Evolutionary conservation across 2,329 filamentous ascomycete genomes (phyloP).

Genomic region (Verticillium albo-atrum): DNA sequence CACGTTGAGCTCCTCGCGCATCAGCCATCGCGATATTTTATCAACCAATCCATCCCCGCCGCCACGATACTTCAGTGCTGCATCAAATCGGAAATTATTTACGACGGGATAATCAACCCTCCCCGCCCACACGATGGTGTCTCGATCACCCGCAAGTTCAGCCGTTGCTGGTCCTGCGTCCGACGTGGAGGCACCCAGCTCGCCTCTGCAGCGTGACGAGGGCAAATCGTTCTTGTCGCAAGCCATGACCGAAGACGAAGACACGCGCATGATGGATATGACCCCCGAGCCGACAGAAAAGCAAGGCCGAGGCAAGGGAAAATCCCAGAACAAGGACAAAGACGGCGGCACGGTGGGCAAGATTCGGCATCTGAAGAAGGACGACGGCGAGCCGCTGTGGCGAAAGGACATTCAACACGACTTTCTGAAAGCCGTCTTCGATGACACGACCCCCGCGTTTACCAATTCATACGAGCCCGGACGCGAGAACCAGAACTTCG

Average conservation of each 20-base stretch:
- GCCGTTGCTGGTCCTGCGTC: slow-evolving; percentile 31
- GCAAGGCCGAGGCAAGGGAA: slow-evolving; percentile 28
- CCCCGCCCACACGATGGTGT: slow-evolving; percentile 25
- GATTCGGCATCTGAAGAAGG: slow-evolving; percentile 81
- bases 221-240: slow-evolving; percentile 43
- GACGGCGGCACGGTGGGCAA: slow-evolving; percentile 49
- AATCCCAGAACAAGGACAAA: slow-evolving; percentile 30
- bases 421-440: slow-evolving; percentile 76
- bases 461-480: slow-evolving; percentile 80
- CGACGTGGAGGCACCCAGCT: slow-evolving; percentile 41
- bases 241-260: slow-evolving; percentile 41
- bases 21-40: neutral
- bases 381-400: slow-evolving; percentile 84
- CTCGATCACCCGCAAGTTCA: slow-evolving; percentile 30
- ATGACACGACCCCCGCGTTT: slow-evolving; percentile 71
- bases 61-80: neutral
- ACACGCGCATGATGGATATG: slow-evolving; percentile 30
- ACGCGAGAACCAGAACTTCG: slow-evolving; percentile 67
- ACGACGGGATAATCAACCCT: neutral
- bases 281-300: slow-evolving; percentile 40
- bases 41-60: neutral
- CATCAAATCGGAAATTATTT: neutral
- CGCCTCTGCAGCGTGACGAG: slow-evolving; percentile 33
- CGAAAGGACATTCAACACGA: slow-evolving; percentile 85
- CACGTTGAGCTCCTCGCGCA: neutral